Evolutionary conservation across 306 rosid genomes (phyloP), one percentile per base, ranked within the genome.

Genomic region (Argentina anserina): DNA sequence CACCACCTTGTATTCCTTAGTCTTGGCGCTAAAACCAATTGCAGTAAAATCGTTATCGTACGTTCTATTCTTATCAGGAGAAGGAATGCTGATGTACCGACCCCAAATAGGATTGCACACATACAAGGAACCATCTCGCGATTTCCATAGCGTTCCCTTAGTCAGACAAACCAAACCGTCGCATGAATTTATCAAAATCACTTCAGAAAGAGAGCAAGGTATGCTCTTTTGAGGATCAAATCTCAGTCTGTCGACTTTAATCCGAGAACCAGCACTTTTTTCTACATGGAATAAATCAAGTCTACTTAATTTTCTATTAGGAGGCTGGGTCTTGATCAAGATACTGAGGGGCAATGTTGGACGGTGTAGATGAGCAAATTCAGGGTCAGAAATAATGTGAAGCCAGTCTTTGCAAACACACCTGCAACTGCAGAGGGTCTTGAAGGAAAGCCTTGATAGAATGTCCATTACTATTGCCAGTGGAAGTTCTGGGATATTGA

Each of bases 171-270:
- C 25, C 7, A 68, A 46, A 8, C 69, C 70, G 33, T 68, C 68
- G 55, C 69, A 68, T 3, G 80, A 68, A 18, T 76, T 68, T 3
- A 68, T 71, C 60, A 53, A 53, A 1, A 9, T 4, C 10, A 23
- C 4, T 23, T 6, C 4, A 3, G 13, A 23, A 53, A 23, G 13
- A 53, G 29, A 7, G 13, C 31, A 3, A 53, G 18, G 11, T n/a
- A 45, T 4, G 50, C 50, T 45, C 6, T 49, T 49, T 6, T 20
- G 25, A 5, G 60, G 25, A 21, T 14, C 10, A 53, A 23, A 53
- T 23, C 3, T 5, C 56, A 49, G 5, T 49, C 56, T 49, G 0
- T 17, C 56, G 0, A 49, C 7, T 18, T 3, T 8, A 9, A n/a
- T 18, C 6, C 2, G 26, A 20, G 25, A 49, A 1, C 56, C 25